phyloP scores from a whole-genome alignment of 768 basidiomycete genomes.

The Fomitopsis serialis region DNA sequence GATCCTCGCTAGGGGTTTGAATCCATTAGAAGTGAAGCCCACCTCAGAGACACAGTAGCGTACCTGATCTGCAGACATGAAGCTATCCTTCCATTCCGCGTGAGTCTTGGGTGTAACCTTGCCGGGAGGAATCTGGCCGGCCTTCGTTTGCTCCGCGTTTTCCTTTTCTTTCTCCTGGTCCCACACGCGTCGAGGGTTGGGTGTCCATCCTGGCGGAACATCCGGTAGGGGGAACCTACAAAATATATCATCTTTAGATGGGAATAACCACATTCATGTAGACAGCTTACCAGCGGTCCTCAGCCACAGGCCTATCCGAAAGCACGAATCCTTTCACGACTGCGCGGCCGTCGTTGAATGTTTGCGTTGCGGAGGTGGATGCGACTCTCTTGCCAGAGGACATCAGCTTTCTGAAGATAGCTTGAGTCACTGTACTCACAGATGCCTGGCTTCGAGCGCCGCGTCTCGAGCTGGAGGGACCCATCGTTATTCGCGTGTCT shows the following conservation, averaged over 20 bases:
- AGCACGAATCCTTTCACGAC: slow-evolving; percentile 75
- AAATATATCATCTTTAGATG: slow-evolving; percentile 1
- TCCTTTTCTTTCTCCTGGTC: slow-evolving; percentile 37
- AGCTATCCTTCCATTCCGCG: slow-evolving; percentile 49
- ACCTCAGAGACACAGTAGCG: not conserved
- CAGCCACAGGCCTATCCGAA: slow-evolving; percentile 58
- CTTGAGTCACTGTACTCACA: not conserved
- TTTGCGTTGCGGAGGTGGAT: too few species aligned
- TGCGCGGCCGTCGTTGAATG: slow-evolving; percentile 21
- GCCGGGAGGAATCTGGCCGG: slow-evolving; percentile 10
- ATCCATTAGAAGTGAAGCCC: not conserved
- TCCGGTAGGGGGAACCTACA: slow-evolving; percentile 80
- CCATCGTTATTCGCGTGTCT: slow-evolving; percentile 53
- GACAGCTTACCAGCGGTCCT: slow-evolving; percentile 58
- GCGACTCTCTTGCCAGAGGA: slow-evolving; percentile 11
- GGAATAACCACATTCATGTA: not conserved
- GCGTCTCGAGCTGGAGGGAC: slow-evolving; percentile 18
- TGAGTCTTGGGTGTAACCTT: slow-evolving; percentile 26
- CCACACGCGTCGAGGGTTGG: slow-evolving; percentile 81
- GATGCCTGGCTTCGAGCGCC: slow-evolving; percentile 2
- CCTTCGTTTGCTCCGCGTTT: slow-evolving; percentile 23
- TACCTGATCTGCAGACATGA: slow-evolving; percentile 69
- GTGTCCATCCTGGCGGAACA: slow-evolving; percentile 79
- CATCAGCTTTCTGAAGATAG: not conserved
- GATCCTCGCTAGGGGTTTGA: slow-evolving; percentile 59